Evolutionary conservation across 179 eudicot genomes (phyloP).

Genomic region (Patellifolia procumbens): DNA sequence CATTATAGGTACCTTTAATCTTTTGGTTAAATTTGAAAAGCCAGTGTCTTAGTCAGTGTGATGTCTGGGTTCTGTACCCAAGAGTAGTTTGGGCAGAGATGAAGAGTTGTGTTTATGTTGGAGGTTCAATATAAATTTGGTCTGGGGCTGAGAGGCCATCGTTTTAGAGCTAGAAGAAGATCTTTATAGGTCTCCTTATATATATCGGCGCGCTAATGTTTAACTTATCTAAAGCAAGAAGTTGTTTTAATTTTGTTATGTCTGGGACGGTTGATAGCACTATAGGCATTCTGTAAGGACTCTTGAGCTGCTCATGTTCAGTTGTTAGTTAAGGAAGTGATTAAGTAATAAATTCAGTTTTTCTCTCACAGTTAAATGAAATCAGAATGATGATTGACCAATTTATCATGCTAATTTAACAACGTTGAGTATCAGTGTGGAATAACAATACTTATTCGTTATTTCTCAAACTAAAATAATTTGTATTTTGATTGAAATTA

Average conservation of each 20-base stretch:
- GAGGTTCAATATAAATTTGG: neutral
- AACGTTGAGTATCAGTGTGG: too few species aligned
- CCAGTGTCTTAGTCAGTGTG: neutral
- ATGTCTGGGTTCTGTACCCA: neutral
- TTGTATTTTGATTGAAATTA: constrained; percentile 27
- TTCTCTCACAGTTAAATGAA: neutral
- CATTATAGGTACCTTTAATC: neutral
- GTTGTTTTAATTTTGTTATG: neutral
- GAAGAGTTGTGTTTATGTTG: neutral
- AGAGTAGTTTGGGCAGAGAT: neutral
- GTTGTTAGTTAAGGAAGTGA: neutral
- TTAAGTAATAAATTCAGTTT: neutral
- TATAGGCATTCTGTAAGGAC: neutral
- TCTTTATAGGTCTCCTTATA: neutral
- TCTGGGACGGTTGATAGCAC: neutral
- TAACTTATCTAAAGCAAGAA: neutral
- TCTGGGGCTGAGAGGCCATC: neutral
- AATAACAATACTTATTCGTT: too few species aligned
- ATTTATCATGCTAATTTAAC: neutral
- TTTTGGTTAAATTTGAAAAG: neutral
- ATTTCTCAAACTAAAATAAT: constrained; percentile 3
- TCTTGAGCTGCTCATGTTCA: neutral
- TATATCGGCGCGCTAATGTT: neutral
- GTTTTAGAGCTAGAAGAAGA: neutral
- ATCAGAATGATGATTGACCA: neutral